Percentiles rank a stretch among this genome's conserved stretches.
Evolutionary conservation across 257 asterid genomes (phyloP).

Genomic region (Solanum chmielewskii): DNA sequence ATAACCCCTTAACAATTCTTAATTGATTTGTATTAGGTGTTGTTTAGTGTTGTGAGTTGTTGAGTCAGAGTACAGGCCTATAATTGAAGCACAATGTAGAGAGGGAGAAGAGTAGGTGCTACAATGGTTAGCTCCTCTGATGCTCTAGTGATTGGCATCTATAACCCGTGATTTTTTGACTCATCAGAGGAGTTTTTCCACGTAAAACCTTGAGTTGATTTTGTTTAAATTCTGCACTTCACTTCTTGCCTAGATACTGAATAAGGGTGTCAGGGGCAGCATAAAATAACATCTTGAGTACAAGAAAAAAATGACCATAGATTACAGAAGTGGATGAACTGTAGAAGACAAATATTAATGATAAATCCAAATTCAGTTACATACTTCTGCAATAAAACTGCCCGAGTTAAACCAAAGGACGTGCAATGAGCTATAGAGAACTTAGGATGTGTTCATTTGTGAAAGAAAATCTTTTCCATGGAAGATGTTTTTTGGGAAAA

Average conservation of each 20-base stretch:
- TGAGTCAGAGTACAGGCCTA: not conserved
- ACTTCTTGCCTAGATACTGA: not conserved
- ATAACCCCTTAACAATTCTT: not conserved
- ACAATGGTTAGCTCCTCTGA: not conserved
- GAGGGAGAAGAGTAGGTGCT: not conserved
- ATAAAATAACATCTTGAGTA: not conserved
- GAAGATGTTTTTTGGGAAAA: not conserved
- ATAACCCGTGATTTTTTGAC: not conserved
- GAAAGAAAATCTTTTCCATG: too few species aligned
- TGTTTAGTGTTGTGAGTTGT: not conserved
- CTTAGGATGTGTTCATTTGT: too few species aligned
- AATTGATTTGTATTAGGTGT: not conserved
- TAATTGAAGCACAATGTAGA: not conserved
- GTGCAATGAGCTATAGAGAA: not conserved
- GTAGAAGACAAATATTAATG: not conserved
- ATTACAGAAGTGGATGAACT: not conserved
- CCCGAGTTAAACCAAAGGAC: not conserved
- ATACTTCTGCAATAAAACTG: not conserved
- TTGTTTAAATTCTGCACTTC: not conserved
- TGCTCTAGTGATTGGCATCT: not conserved
- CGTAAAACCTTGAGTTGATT: not conserved
- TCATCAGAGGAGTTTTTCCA: not conserved
- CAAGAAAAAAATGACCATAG: not conserved
- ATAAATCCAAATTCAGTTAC: not conserved
- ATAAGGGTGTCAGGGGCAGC: not conserved